phyloP scores from a whole-genome alignment of 768 basidiomycete genomes.

The Boletus vinaceobasis region DNA sequence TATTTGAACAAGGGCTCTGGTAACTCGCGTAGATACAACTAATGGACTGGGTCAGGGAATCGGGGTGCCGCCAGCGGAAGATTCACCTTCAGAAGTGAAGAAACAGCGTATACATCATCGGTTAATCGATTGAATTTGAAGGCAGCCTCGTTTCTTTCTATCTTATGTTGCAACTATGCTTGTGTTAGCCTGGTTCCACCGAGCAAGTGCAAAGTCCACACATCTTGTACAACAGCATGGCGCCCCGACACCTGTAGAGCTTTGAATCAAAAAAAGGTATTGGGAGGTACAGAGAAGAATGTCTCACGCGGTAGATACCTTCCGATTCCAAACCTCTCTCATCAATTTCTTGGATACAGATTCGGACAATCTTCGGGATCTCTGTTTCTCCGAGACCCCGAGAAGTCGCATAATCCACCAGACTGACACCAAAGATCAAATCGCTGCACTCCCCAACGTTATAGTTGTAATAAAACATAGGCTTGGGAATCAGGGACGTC shows the following conservation, averaged over 20 bases:
- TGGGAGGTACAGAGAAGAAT: background rate
- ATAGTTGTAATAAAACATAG: slow-evolving; percentile 72
- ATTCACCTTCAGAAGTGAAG: slow-evolving; percentile 78
- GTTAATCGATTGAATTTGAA: slow-evolving; percentile 68
- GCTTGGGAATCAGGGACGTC: slow-evolving; percentile 63
- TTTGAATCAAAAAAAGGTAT: slow-evolving; percentile 2
- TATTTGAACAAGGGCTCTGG: slow-evolving; percentile 89
- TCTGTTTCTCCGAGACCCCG: slow-evolving; percentile 69
- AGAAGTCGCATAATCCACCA: slow-evolving; percentile 86
- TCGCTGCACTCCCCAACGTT: slow-evolving; percentile 84
- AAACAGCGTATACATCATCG: slow-evolving; percentile 81
- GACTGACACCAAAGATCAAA: slow-evolving; percentile 83
- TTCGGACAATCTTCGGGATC: slow-evolving; percentile 73
- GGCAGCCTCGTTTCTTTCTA: slow-evolving; percentile 75
- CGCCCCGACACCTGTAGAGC: slow-evolving; percentile 69
- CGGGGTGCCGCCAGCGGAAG: background rate
- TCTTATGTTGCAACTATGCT: slow-evolving; percentile 73
- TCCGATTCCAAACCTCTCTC: slow-evolving; percentile 72
- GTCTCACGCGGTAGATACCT: slow-evolving; percentile 73
- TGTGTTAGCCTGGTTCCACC: slow-evolving; percentile 1
- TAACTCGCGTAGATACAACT: slow-evolving; percentile 81
- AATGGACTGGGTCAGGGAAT: background rate
- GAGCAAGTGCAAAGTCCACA: slow-evolving; percentile 32
- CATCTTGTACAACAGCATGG: slow-evolving; percentile 80
- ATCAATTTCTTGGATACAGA: slow-evolving; percentile 84